Conservation (phyloP, 2,329 filamentous ascomycete genomes). For the Ophidiomyces ophidiicola region DNA sequence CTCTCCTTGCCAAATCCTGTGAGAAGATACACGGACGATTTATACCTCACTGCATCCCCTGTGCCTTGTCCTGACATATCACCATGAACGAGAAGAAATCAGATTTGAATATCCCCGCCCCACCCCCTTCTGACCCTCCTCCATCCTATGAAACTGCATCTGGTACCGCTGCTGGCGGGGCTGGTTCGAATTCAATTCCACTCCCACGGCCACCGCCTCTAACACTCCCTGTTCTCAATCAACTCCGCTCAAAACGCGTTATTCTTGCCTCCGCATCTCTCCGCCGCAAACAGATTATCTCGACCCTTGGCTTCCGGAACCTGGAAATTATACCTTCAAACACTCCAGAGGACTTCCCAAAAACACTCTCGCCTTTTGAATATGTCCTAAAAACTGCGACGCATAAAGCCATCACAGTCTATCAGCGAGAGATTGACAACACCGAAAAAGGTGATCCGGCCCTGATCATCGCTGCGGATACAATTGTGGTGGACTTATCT, state of each 20-base stretch:
- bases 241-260: slow-evolving; percentile 65
- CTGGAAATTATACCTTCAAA: slow-evolving; percentile 75
- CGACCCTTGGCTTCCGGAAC: slow-evolving; percentile 63
- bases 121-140: slow-evolving; percentile 20
- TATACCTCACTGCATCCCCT: too few relatives aligned
- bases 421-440: slow-evolving; percentile 46
- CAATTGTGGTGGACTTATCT: slow-evolving; percentile 62
- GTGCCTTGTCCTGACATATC: too few relatives aligned
- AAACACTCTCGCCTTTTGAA: slow-evolving; percentile 67
- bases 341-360: slow-evolving; percentile 74
- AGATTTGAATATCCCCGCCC: background rate
- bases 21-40: too few relatives aligned
- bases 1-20: too few relatives aligned
- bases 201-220: slow-evolving; percentile 46
- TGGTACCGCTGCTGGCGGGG: slow-evolving; percentile 7
- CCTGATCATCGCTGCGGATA: slow-evolving; percentile 82
- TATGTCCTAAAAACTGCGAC: slow-evolving; percentile 82
- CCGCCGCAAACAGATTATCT: slow-evolving; percentile 66
- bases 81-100: slow-evolving; percentile 13
- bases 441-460: slow-evolving; percentile 55
- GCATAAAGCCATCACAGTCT: slow-evolving; percentile 69
- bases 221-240: slow-evolving; percentile 63
- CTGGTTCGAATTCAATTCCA: slow-evolving; percentile 10
- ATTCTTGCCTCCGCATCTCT: slow-evolving; percentile 88
- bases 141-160: slow-evolving; percentile 26